Base-by-base conservation (phyloP, 495 filamentous ascomycete species). In the Penicillium ucsense region DNA sequence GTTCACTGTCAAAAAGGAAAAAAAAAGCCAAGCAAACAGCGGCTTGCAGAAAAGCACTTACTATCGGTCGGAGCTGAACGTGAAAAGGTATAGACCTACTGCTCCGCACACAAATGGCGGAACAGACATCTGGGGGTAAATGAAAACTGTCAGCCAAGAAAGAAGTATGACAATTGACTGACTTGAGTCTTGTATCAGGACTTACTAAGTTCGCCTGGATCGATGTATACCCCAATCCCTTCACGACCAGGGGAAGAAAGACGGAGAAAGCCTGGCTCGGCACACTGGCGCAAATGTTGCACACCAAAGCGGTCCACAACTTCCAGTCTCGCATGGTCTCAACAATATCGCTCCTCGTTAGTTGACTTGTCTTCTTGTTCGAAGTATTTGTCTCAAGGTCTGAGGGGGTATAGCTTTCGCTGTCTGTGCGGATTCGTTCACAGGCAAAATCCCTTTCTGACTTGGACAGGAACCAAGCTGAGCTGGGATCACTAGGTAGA, bases 261-360 rank as follows among this genome's bases (percentile, higher is more conserved):
- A 82, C 63, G 5, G 61, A 56, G 47, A 82, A 81, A 31, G 75
- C 78, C 5, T 63, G 70, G 7, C 60, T 60, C 3, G 78, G 77
- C 30, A 82, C 64, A 27, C 73, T 62, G 32, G 75, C 74, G 48
- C 69, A 66, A 44, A 81, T 78, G 56, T 81, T 81, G 55, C 71
- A 63, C 35, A 60, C 35, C 4, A 82, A 59, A 7, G 79, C 63
- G 65, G 67, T 30, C 41, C 68, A 80, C 42, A 80, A 59, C 50
- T 77, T 78, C 62, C 68, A 74, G 51, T 76, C 74, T 6, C 56
- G 59, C 40, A 70, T 51, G 3, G 78, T 74, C 31, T 75, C 68
- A 32, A 71, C 40, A 34, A 80, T 45, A 53, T 80, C 78, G 38
- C 63, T 58, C 32, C 47, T 64, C 4, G 63, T 62, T 2, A 79